Percentiles rank a stretch among this genome's conserved stretches.
phyloP scores from a whole-genome alignment of 2,329 filamentous ascomycete species.

The Talaromyces marneffei region DNA sequence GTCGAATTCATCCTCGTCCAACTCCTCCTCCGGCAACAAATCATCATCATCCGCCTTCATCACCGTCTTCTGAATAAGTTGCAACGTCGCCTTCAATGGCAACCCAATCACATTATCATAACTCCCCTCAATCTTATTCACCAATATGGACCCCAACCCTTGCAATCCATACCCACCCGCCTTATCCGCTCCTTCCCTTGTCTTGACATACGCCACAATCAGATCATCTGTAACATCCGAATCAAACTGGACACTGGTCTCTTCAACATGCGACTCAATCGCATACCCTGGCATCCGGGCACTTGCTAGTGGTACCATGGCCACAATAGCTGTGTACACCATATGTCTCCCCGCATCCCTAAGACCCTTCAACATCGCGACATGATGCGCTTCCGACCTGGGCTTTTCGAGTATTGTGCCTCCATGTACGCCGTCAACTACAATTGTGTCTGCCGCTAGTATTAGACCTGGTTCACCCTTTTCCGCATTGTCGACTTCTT shows the following conservation, averaged over 20 bases:
- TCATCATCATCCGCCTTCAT: slow-evolving; percentile 65
- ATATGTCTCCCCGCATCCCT: slow-evolving; percentile 72
- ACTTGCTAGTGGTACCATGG: slow-evolving; percentile 75
- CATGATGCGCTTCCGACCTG: slow-evolving; percentile 70
- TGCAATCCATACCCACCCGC: slow-evolving; percentile 94
- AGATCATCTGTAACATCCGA: slow-evolving; percentile 70
- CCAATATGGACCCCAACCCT: slow-evolving; percentile 75
- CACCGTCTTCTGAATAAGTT: slow-evolving; percentile 82
- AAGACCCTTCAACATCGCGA: slow-evolving; percentile 74
- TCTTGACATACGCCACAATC: slow-evolving; percentile 61
- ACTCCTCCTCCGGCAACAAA: slow-evolving; percentile 37
- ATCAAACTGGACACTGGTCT: slow-evolving; percentile 87
- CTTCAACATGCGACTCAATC: slow-evolving; percentile 74
- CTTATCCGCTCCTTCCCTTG: slow-evolving; percentile 90
- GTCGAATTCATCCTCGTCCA: slow-evolving; percentile 36
- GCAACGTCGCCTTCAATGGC: slow-evolving; percentile 70
- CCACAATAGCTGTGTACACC: slow-evolving; percentile 78
- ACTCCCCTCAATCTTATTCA: slow-evolving; percentile 82
- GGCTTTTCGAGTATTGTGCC: slow-evolving; percentile 90
- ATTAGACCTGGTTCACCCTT: slow-evolving; percentile 73
- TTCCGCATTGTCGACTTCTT: slow-evolving; percentile 51
- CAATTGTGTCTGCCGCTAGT: slow-evolving; percentile 84
- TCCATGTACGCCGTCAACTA: slow-evolving; percentile 59
- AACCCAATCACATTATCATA: slow-evolving; percentile 94
- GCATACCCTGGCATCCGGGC: slow-evolving; percentile 80